A percentile compares a stretch with the other conserved stretches of the same genome.
These are phyloP conservation scores for Macrocybe gigantea DNA, from an alignment of 768 basidiomycete genomes.

Conservation along the genomic window DNA sequence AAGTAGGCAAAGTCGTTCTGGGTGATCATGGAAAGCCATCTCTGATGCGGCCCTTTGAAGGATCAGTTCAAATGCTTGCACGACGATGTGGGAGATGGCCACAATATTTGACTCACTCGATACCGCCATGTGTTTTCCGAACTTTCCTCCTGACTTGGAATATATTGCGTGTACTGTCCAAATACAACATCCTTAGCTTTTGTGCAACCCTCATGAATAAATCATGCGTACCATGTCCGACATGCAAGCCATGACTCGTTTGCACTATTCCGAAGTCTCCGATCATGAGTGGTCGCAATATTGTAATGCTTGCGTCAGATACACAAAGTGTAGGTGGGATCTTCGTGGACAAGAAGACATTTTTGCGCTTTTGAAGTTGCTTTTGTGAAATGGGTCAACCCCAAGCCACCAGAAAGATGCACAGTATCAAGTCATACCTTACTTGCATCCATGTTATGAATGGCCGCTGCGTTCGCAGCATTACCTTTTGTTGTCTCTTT, in stretches of 20 bases:
- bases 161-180: background rate
- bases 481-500: background rate
- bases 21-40: background rate
- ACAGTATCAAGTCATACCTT: background rate
- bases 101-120: background rate
- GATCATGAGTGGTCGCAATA: background rate
- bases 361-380: background rate
- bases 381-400: background rate
- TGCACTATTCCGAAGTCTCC: background rate
- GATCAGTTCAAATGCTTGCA: background rate
- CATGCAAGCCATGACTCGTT: background rate
- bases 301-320: background rate
- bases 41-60: slow-evolving; percentile 1
- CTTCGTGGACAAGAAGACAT: background rate
- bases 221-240: background rate
- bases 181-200: background rate
- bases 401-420: background rate
- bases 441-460: background rate
- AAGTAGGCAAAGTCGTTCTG: too few species aligned
- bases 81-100: background rate
- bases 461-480: background rate
- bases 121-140: background rate
- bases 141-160: background rate
- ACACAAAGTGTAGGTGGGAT: background rate
- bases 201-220: background rate